Evolutionary conservation across 1,284 basidiomycete species (phyloP), one percentile per base, ranked within the genome.

Genomic region (Fomitopsis betulina): DNA sequence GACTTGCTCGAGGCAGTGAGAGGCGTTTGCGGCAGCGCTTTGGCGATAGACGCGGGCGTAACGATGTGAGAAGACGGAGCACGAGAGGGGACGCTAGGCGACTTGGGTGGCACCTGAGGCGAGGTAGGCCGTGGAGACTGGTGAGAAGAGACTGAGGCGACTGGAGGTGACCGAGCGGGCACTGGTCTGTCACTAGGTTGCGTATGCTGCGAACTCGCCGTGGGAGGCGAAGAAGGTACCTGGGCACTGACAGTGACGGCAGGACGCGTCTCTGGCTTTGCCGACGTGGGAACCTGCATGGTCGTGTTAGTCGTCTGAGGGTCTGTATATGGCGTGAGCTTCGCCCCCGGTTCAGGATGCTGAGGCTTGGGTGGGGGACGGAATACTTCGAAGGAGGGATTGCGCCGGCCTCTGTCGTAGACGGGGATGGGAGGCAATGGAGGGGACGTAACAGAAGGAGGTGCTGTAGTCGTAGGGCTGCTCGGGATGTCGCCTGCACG

Each of bases 321-420:
- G 9, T 60, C 58, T 40, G 62, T 60, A 33, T 63, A 56, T n/a
- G 49, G 45, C 47, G 62, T n/a, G 40, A 64, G 61, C n/a, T 63
- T 59, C 19, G 62, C 65, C 25, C 58, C 57, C 52, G 32, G 55
- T n/a, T 51, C 57, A 9, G 63, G 55, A 5, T 60, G 61, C 8
- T 70, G 68, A 42, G 71, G 60, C 58, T 73, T 75, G 25, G 75
- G 75, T 51, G 71, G 74, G 7, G 76, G 75, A 23, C 71, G 65
- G 49, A 51, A 6, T 71, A 69, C 19, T 40, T 27, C n/a, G 61
- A 33, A 54, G 8, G 9, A 51, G n/a, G 15, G 53, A 53, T 25
- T 37, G 17, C 19, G 15, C 56, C 59, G 1, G 67, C 68, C 2
- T 70, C 71, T 19, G 65, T 64, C 38, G 63, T 71, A 21, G 25